Base-by-base conservation (phyloP, 768 basidiomycete species). In the Scleroderma citrinum region DNA sequence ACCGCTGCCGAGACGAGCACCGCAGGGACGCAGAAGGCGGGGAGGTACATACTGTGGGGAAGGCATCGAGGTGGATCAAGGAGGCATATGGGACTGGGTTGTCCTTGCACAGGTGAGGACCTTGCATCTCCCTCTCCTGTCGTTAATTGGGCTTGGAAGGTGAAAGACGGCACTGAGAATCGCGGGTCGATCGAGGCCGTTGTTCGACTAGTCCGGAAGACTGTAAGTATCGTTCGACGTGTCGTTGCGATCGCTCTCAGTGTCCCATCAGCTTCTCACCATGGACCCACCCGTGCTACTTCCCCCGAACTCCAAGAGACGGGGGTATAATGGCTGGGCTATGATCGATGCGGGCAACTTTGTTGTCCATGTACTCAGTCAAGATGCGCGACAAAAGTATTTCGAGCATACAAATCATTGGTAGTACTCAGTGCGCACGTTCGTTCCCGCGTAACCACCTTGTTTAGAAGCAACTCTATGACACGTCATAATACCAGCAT, bases 101-200 rank as follows among this genome's bases (percentile, higher is more conserved):
- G 69, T 90, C 12, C 70, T 82, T 49, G 87, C 83, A 4, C 86
- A 91, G 73, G 87, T 83, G 48, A 29, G 65, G 52, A 45, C 5
- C n/a, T 17, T 29, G n/a, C 16, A 2, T 6, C 11, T 12, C 30
- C 20, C 32, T 23, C n/a, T 46, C 17, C 6, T 8, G 21, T 53
- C 47, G 46, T 52, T 51, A 36, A 36, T 19, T 42, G 47, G n/a
- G 10, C 21, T 26, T 45, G 52, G 17, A 43, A 87, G 85, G 87
- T 92, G 44, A 92, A 89, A 62, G 85, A 89, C 56, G 89, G 89
- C 8, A 86, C 86, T 7, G 88, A 92, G 70, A 81, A 77, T 48
- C 76, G 83, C 57, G 90, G 88, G 6, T 78, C 82, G 2, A 82
- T 92, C 48, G 86, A 90, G 59, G 80, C 82, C 7, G 80, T 90